Evolutionary conservation across 345 rosid species (phyloP).

Genomic region (Streptanthus diversifolius): DNA sequence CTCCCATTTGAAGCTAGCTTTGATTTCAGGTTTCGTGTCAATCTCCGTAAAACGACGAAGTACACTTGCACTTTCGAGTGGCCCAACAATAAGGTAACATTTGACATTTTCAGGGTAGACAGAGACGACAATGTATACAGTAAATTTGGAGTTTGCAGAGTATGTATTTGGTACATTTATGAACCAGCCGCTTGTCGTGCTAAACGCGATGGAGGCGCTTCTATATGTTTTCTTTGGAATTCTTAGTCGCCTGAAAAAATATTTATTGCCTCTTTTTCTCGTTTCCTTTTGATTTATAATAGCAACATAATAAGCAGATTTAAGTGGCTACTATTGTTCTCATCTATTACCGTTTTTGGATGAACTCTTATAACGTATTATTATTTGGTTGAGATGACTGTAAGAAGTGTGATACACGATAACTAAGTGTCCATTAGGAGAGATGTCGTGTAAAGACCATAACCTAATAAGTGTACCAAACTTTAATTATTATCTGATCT

Average conservation of each 20-base stretch:
- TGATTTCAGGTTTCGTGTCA: conserved; percentile 8
- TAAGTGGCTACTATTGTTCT: not conserved
- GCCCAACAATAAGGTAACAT: not conserved
- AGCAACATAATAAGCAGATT: not conserved
- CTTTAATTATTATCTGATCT: not conserved
- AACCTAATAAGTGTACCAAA: not conserved
- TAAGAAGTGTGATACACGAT: not conserved
- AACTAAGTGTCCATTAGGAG: not conserved
- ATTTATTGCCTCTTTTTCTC: not conserved
- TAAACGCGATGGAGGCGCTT: not conserved
- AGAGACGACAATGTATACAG: not conserved
- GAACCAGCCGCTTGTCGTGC: conserved; percentile 12
- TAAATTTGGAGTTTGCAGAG: not conserved
- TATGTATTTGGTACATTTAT: conserved; percentile 7
- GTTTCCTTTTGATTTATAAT: not conserved
- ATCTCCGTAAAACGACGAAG: not conserved
- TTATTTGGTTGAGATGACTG: not conserved
- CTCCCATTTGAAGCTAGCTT: not conserved
- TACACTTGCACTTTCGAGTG: conserved; percentile 5
- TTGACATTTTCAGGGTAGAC: not conserved
- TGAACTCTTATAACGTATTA: not conserved
- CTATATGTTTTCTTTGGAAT: not conserved
- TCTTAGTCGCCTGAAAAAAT: not conserved
- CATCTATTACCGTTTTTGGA: too few relatives aligned
- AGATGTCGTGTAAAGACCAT: not conserved